Evolutionary conservation across 2,329 filamentous ascomycete species (phyloP).

Genomic region (Exophiala lecanii-corni): DNA sequence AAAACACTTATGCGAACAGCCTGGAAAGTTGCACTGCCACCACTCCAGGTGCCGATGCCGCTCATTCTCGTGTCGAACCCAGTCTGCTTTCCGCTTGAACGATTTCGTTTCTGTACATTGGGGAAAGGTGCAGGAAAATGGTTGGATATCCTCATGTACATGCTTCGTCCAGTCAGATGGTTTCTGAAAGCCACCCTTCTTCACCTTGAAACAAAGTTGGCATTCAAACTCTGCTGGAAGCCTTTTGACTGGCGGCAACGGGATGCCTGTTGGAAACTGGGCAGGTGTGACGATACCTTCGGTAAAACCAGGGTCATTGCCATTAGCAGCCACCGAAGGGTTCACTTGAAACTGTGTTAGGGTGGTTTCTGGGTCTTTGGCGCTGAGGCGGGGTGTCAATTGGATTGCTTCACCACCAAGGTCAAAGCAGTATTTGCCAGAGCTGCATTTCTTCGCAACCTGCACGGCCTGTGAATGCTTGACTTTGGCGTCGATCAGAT

Average conservation of each 20-base stretch:
- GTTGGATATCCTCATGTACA: constrained; percentile 87
- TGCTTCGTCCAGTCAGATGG: constrained; percentile 97
- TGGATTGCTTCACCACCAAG: constrained; percentile 62
- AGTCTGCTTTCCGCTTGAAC: constrained; percentile 93
- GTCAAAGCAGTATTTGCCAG: constrained; percentile 59
- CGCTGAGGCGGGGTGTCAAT: constrained; percentile 50
- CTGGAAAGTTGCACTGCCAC: constrained; percentile 79
- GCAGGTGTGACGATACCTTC: constrained; percentile 68
- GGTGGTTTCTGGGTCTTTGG: constrained; percentile 55
- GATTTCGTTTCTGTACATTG: constrained; percentile 79
- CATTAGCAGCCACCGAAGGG: constrained; percentile 55
- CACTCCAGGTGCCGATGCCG: constrained; percentile 83
- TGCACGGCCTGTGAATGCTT: constrained; percentile 61
- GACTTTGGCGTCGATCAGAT: constrained; percentile 63
- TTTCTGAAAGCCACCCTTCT: constrained; percentile 68
- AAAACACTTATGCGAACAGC: constrained; percentile 78
- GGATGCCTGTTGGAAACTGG: constrained; percentile 75
- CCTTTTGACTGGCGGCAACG: constrained; percentile 69
- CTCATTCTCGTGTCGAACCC: constrained; percentile 92
- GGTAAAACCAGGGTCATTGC: constrained; percentile 59
- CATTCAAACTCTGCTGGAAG: constrained; percentile 89
- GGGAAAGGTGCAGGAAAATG: constrained; percentile 87
- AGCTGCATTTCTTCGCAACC: constrained; percentile 54
- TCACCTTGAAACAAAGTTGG: constrained; percentile 76
- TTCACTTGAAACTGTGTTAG: constrained; percentile 52